Evolutionary conservation across 169 alveolate species (phyloP), one percentile per base, ranked within the genome.

Genomic region (Cryptosporidium tyzzeri): DNA sequence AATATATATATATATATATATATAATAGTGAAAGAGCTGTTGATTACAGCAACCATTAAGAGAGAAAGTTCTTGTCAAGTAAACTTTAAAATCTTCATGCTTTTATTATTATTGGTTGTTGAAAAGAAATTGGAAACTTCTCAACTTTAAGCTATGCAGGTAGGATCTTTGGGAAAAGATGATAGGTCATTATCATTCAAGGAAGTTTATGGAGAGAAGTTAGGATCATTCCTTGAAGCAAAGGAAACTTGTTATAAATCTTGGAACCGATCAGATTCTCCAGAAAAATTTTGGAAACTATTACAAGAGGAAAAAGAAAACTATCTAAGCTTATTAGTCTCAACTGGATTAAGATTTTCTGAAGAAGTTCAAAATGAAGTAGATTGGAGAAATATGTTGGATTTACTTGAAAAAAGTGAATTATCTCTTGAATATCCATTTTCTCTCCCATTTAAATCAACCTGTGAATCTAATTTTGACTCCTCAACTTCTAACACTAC

Each of bases 191-290:
- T 70, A 45, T 80, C 89, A 1, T 48, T 80, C 37, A 80, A 44
- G 70, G 74, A 80, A 37, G 75, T 65, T 6, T 80, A 80, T 41
- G 89, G 89, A 21, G 75, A 80, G 39, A 62, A 26, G 21, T n/a
- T 65, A 29, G 89, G 69, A 0, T 80, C 69, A 18, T 80, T 80
- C 45, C 26, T 80, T 12, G 89, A 80, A 26, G 55, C 73, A 39
- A 59, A 48, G 5, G 89, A 80, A n/a, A 37, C n/a, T 33, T 45
- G 53, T 16, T 80, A 62, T 33, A 80, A 29, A 14, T 45, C 37
- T 44, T 80, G 65, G 74, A 35, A 33, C 12, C 26, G 51, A 23
- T 37, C 80, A 9, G 89, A 80, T 23, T 14, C 58, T 41, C 89
- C 89, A 39, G 80, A 62, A 21, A 10, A 21, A 12, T 37, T 62